These are phyloP conservation scores for Russula griseocarnosa DNA, from an alignment of 768 basidiomycete genomes.

Conservation along the genomic window DNA sequence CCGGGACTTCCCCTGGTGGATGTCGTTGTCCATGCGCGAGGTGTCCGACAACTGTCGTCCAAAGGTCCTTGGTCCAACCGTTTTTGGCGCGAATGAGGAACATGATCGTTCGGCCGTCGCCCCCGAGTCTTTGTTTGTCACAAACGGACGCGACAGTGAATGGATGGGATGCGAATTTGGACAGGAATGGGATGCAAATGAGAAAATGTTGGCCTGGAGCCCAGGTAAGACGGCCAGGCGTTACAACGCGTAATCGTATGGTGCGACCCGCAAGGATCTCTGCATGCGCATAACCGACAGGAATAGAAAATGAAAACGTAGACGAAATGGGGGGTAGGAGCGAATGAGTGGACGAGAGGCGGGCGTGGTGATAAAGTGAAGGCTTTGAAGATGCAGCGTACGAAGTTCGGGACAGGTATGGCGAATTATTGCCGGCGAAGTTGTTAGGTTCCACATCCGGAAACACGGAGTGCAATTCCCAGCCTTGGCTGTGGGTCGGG, in stretches of 20 bases:
- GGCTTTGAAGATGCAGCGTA: neutral
- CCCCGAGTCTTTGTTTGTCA: slow-evolving; percentile 43
- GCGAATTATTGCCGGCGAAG: neutral
- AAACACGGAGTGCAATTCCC: slow-evolving; percentile 20
- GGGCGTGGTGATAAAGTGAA: slow-evolving; percentile 6
- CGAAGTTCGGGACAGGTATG: slow-evolving; percentile 4
- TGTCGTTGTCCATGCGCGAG: slow-evolving; percentile 34
- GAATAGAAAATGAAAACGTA: slow-evolving; percentile 47
- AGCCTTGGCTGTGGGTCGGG: neutral
- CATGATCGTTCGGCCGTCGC: slow-evolving; percentile 52
- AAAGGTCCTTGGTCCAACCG: slow-evolving; percentile 66
- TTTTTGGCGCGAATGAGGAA: slow-evolving; percentile 65
- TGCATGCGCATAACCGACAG: slow-evolving; percentile 63
- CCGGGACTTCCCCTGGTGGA: slow-evolving; percentile 35
- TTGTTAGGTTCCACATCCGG: slow-evolving; percentile 12
- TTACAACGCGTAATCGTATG: slow-evolving; percentile 60
- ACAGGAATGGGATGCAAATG: slow-evolving; percentile 61
- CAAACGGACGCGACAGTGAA: slow-evolving; percentile 67
- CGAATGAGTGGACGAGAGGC: slow-evolving; percentile 11
- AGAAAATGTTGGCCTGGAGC: slow-evolving; percentile 77
- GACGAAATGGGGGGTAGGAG: slow-evolving; percentile 18
- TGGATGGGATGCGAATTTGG: slow-evolving; percentile 60
- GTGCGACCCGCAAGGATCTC: slow-evolving; percentile 68
- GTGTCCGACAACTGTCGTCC: slow-evolving; percentile 48
- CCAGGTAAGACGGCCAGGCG: slow-evolving; percentile 57